Conservation (phyloP, 768 basidiomycete genomes). For the Hemileccinum rubropunctum region DNA sequence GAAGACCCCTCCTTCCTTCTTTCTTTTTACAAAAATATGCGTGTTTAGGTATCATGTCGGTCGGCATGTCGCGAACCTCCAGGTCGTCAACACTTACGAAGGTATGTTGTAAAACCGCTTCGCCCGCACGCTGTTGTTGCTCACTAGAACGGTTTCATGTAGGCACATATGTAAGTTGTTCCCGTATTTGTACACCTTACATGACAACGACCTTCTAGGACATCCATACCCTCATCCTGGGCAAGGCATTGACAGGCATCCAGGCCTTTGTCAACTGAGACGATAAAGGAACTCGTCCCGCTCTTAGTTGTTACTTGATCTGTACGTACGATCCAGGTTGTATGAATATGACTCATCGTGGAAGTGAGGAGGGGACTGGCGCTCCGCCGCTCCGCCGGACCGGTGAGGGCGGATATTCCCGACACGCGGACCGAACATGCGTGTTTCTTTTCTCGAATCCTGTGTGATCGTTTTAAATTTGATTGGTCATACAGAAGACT, state of each 20-base stretch:
- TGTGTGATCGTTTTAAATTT: too few species aligned
- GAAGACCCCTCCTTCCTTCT: constrained; percentile 17
- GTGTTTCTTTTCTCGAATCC: too few species aligned
- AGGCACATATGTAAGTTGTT: constrained; percentile 58
- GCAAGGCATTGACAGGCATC: constrained; percentile 88
- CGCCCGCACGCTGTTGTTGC: background rate
- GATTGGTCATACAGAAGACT: too few species aligned
- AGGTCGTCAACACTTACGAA: constrained; percentile 96
- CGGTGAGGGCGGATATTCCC: too few species aligned
- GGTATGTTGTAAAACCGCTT: constrained; percentile 40
- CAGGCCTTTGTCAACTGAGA: constrained; percentile 72
- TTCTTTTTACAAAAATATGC: background rate
- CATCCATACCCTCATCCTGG: constrained; percentile 88
- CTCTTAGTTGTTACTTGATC: background rate
- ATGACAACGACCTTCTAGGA: constrained; percentile 50
- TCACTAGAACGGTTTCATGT: constrained; percentile 3
- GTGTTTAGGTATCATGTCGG: constrained; percentile 79
- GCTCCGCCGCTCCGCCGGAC: background rate
- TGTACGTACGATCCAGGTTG: background rate
- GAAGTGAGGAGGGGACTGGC: background rate
- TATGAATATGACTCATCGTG: background rate
- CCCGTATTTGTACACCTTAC: background rate
- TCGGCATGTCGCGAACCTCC: constrained; percentile 91
- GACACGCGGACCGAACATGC: background rate
- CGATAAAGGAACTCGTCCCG: background rate